A percentile compares a stretch with the other conserved stretches of the same genome.
phyloP scores from a whole-genome alignment of 78 protist genomes.

The Dictyostelium capitatum region DNA sequence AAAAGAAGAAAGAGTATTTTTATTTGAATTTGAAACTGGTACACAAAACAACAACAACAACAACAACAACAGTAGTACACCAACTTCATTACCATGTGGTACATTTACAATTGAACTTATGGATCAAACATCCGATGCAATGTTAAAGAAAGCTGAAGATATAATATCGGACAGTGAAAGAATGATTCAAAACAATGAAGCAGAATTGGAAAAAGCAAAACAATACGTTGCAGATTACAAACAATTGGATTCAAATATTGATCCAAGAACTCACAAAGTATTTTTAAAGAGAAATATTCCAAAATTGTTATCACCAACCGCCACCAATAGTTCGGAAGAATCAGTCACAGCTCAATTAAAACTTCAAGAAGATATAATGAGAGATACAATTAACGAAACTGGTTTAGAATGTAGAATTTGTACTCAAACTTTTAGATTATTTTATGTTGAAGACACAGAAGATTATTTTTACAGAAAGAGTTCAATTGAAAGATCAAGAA shows the following conservation, averaged over 20 bases:
- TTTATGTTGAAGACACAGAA: slow-evolving; percentile 83
- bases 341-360: not conserved
- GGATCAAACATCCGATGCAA: slow-evolving; percentile 48
- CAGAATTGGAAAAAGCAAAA: slow-evolving; percentile 56
- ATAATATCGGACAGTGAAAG: slow-evolving; percentile 34
- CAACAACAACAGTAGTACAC: no score
- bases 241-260: slow-evolving; percentile 62
- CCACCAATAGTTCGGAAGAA: not conserved
- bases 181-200: slow-evolving; percentile 27
- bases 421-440: slow-evolving; percentile 79
- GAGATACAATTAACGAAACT: slow-evolving; percentile 59
- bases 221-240: slow-evolving; percentile 65
- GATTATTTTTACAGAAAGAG: slow-evolving; percentile 80
- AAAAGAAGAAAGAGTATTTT: slow-evolving; percentile 74
- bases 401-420: slow-evolving; percentile 80
- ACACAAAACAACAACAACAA: not conserved
- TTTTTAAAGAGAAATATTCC: slow-evolving; percentile 56
- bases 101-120: slow-evolving; percentile 68
- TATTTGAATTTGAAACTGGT: slow-evolving; percentile 74
- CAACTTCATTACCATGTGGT: slow-evolving; percentile 24
- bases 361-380: slow-evolving; percentile 1
- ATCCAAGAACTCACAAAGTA: slow-evolving; percentile 67
- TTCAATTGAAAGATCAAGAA: not conserved
- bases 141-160: slow-evolving; percentile 72
- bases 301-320: not conserved